phyloP scores from a whole-genome alignment of 1,284 basidiomycete species.

The Tremellales sp. region DNA sequence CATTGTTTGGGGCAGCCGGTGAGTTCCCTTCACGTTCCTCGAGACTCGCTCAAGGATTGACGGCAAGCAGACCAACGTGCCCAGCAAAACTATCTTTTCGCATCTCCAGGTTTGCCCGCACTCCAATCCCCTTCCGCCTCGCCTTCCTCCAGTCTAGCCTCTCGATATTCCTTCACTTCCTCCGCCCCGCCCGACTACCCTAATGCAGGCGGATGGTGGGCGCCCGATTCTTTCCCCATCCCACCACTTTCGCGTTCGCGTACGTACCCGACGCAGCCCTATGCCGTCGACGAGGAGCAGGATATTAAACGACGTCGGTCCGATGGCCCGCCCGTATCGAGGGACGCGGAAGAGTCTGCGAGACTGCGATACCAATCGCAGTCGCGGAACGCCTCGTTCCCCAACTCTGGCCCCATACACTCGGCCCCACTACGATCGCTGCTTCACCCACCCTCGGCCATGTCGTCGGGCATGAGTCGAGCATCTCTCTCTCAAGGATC shows the following conservation, averaged over 20 bases:
- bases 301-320: constrained; percentile 40
- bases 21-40: background rate
- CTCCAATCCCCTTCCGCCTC: constrained; percentile 36
- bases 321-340: constrained; percentile 28
- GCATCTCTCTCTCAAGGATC: constrained; percentile 26
- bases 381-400: constrained; percentile 42
- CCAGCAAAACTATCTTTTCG: constrained; percentile 15
- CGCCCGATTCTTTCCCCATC: constrained; percentile 27
- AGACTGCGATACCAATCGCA: constrained; percentile 42
- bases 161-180: constrained; percentile 39
- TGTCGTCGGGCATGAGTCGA: constrained; percentile 22
- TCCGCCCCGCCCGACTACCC: constrained; percentile 12
- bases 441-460: constrained; percentile 8
- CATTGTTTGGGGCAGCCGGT: constrained; percentile 20
- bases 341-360: constrained; percentile 39
- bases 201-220: constrained; percentile 48
- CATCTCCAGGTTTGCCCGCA: constrained; percentile 26
- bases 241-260: constrained; percentile 10
- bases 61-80: constrained; percentile 14
- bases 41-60: background rate
- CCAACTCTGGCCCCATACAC: constrained; percentile 11
- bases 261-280: constrained; percentile 13
- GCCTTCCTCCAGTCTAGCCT: constrained; percentile 34
- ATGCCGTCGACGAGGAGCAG: constrained; percentile 27
- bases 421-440: background rate